phyloP scores from a whole-genome alignment of 1,284 basidiomycete genomes.

The Marasmius oreades region DNA sequence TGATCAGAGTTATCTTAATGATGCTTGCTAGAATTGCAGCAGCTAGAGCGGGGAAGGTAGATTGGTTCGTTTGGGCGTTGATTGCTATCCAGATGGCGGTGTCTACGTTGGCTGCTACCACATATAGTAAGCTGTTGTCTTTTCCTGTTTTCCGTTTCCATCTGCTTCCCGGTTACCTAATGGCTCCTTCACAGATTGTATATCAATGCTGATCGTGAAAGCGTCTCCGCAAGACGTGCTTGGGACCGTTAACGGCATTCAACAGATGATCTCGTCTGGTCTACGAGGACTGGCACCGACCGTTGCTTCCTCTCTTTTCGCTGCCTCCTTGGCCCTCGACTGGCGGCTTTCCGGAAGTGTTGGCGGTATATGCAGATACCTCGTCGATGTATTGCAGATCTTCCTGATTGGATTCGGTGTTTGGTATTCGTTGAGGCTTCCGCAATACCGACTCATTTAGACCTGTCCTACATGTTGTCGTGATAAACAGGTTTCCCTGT shows the following conservation, averaged over 20 bases:
- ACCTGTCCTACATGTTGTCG: too few species aligned
- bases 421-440: conserved; percentile 7
- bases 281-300: conserved; percentile 10
- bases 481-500: too few species aligned
- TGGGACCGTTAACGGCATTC: conserved; percentile 19
- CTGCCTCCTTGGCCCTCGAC: conserved; percentile 7
- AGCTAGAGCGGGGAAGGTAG: neutral
- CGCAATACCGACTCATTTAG: neutral
- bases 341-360: conserved; percentile 1
- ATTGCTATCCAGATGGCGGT: neutral
- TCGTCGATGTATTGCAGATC: conserved; percentile 10
- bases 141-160: neutral
- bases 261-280: conserved; percentile 18
- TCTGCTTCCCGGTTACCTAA: neutral
- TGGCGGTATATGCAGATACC: neutral
- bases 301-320: conserved; percentile 9
- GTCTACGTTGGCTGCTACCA: neutral
- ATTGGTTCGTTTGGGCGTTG: neutral
- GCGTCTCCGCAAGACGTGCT: conserved; percentile 13
- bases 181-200: conserved; percentile 1
- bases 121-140: conserved; percentile 6
- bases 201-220: conserved; percentile 7
- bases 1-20: neutral
- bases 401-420: neutral
- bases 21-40: neutral